Percentiles rank a stretch among this genome's conserved stretches.
These are phyloP conservation scores for Coemansia sp. DNA, from an alignment of 192 early-diverging fungal genomes.

Conservation along the genomic window DNA sequence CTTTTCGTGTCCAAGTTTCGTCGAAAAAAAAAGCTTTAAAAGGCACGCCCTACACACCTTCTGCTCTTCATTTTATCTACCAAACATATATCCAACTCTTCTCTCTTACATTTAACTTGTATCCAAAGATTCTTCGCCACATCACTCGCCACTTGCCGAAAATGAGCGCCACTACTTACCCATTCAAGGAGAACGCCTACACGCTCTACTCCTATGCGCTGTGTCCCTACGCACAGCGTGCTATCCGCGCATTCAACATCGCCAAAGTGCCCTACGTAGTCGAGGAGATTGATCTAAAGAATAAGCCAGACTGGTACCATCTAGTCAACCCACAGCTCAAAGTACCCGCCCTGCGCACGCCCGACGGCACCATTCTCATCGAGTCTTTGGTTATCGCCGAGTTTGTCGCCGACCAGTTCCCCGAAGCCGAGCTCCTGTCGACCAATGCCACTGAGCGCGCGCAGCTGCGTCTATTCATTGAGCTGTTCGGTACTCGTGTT, in stretches of 20 bases:
- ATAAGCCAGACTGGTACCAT: slow-evolving; percentile 68
- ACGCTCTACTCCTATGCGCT: slow-evolving; percentile 62
- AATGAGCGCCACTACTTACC: slow-evolving; percentile 25
- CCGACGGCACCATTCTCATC: slow-evolving; percentile 62
- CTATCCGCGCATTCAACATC: slow-evolving; percentile 65
- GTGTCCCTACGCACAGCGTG: slow-evolving; percentile 77
- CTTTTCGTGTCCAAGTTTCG: not conserved
- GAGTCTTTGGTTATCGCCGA: slow-evolving; percentile 73
- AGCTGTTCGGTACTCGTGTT: slow-evolving; percentile 21
- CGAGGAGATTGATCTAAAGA: slow-evolving; percentile 67
- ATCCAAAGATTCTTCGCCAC: not conserved
- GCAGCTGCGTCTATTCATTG: slow-evolving; percentile 50
- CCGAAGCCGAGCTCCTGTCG: slow-evolving; percentile 54
- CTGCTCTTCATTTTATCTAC: not conserved
- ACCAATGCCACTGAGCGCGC: slow-evolving; percentile 35
- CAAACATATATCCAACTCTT: not conserved
- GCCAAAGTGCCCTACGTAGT: slow-evolving; percentile 58
- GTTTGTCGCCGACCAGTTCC: slow-evolving; percentile 66
- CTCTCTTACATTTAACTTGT: not conserved
- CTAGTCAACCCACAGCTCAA: slow-evolving; percentile 72
- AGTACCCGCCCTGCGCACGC: slow-evolving; percentile 65
- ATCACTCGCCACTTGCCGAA: not conserved
- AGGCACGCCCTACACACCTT: too few relatives aligned
- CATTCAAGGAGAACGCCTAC: slow-evolving; percentile 37
- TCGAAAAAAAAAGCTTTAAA: not conserved